Base-by-base conservation (phyloP, 2,329 filamentous ascomycete genomes). In the Nemania sp. region DNA sequence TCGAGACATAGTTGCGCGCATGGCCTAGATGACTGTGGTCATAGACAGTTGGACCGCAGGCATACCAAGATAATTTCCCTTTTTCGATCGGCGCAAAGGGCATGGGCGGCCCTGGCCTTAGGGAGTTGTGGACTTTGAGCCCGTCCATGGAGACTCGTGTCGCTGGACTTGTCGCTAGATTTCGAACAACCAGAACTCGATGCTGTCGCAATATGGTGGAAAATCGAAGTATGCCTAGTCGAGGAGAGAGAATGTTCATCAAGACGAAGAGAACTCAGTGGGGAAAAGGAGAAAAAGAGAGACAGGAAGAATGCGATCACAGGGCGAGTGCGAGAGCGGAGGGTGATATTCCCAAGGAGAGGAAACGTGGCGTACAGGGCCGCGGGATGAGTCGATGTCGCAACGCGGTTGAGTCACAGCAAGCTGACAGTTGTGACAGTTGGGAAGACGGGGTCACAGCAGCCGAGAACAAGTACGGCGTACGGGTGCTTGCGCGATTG, bases 1-100 rank as follows among this genome's bases (percentile, higher is more conserved):
- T 93, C 44, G 87, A 90, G 59, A 96, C 89, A 81, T 96, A 96
- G 75, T 96, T 96, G 63, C 90, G 80, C 24, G 90, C 91, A 72
- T 96, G 91, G 24, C 90, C 88, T 57, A 91, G 71, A 76, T 90
- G 88, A 56, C 85, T 79, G 72, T 90, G 85, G 63, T 90, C 87
- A 69, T 90, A 89, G 41, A 86, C 87, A 31, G 91, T 96, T 53
- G 91, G 91, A 15, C 91, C 91, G 75, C 91, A 96, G 62, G 87
- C 88, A 72, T 96, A 96, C 90, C 91, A 96, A 5, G 84, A 85
- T 23, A 95, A 82, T 68, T 87, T 86, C 22, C 84, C 81, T 7
- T 80, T 76, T 67, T 92, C 84, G 42, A 89, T 80, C 12, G 90
- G 89, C 37, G 86, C 75, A 66, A 95, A 94, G 4, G 85, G 81